phyloP scores from a whole-genome alignment of 805 yeast genomes.

The Maudiozyma pseudohumilis region DNA sequence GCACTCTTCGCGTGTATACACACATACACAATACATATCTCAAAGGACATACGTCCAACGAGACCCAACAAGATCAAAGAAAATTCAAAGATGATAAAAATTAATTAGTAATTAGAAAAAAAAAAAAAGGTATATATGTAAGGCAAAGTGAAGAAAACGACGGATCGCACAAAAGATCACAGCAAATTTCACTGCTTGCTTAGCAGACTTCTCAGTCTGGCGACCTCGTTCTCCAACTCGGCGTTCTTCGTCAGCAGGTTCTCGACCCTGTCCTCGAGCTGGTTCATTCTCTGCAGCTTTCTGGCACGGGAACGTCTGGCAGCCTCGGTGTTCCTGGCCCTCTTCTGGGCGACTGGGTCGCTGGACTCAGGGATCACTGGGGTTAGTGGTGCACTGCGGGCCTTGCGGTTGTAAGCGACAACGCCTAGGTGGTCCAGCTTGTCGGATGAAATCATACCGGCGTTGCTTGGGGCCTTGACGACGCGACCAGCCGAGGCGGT shows the following conservation, averaged over 20 bases:
- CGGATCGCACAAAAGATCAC: background rate
- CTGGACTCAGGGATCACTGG: slow-evolving; percentile 52
- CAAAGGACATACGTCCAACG: no score
- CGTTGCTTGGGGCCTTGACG: background rate
- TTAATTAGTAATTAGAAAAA: background rate
- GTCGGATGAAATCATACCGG: slow-evolving; percentile 1
- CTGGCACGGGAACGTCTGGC: slow-evolving; percentile 93
- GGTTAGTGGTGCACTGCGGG: slow-evolving; percentile 56
- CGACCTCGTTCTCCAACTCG: slow-evolving; percentile 53
- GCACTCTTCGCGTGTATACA: no score
- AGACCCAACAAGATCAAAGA: no score
- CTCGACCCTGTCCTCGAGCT: slow-evolving; percentile 71
- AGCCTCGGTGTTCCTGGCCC: slow-evolving; percentile 94
- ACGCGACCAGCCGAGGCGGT: background rate
- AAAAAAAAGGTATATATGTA: background rate
- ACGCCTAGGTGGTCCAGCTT: slow-evolving; percentile 66
- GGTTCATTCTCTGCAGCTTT: slow-evolving; percentile 78
- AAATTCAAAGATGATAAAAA: background rate
- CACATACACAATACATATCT: no score
- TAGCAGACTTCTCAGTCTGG: slow-evolving; percentile 41
- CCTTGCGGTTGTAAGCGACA: slow-evolving; percentile 69
- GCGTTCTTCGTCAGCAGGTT: slow-evolving; percentile 49
- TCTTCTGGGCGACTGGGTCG: slow-evolving; percentile 70
- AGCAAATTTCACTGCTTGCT: background rate
- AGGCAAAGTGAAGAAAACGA: slow-evolving; percentile 1